A percentile compares a stretch with the other conserved stretches of the same genome.
phyloP scores from a whole-genome alignment of 805 yeast genomes.

The Kluyveromyces starmeri region DNA sequence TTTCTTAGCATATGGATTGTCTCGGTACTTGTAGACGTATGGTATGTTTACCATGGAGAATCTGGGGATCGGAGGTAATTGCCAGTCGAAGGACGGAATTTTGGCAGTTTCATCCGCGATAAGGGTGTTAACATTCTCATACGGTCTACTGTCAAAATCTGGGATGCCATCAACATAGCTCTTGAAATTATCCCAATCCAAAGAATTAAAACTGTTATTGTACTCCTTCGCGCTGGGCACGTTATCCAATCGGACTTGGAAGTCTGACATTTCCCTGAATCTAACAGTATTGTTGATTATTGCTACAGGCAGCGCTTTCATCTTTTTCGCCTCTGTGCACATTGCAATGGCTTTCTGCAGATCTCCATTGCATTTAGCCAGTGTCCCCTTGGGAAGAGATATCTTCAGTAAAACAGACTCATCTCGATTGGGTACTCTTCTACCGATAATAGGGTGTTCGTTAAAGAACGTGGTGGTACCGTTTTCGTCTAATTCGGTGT shows the following conservation, averaged over 20 bases:
- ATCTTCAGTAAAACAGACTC: slow-evolving; percentile 55
- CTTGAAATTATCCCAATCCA: slow-evolving; percentile 26
- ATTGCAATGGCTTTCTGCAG: slow-evolving; percentile 35
- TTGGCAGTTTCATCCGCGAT: slow-evolving; percentile 17
- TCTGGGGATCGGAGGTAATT: slow-evolving; percentile 76
- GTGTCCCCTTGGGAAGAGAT: slow-evolving; percentile 46
- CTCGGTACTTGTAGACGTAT: slow-evolving; percentile 65
- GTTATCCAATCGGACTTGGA: slow-evolving; percentile 59
- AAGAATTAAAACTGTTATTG: slow-evolving; percentile 20
- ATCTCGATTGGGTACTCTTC: slow-evolving; percentile 33
- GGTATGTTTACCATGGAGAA: slow-evolving; percentile 73
- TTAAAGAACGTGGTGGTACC: slow-evolving; percentile 28
- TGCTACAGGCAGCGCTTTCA: slow-evolving; percentile 51
- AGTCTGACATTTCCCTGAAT: slow-evolving; percentile 83
- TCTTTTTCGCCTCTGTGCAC: slow-evolving; percentile 27
- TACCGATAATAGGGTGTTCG: slow-evolving; percentile 58
- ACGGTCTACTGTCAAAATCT: slow-evolving; percentile 31
- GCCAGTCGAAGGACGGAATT: slow-evolving; percentile 22
- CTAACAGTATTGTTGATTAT: slow-evolving; percentile 60
- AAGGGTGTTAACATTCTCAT: slow-evolving; percentile 26
- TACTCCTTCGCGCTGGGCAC: slow-evolving; percentile 39
- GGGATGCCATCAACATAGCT: slow-evolving; percentile 29
- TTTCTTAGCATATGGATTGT: slow-evolving; percentile 51
- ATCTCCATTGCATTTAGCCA: slow-evolving; percentile 35
- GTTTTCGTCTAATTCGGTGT: slow-evolving; percentile 35